phyloP scores from a whole-genome alignment of 805 yeast genomes.

The Candida jianshihensis region DNA sequence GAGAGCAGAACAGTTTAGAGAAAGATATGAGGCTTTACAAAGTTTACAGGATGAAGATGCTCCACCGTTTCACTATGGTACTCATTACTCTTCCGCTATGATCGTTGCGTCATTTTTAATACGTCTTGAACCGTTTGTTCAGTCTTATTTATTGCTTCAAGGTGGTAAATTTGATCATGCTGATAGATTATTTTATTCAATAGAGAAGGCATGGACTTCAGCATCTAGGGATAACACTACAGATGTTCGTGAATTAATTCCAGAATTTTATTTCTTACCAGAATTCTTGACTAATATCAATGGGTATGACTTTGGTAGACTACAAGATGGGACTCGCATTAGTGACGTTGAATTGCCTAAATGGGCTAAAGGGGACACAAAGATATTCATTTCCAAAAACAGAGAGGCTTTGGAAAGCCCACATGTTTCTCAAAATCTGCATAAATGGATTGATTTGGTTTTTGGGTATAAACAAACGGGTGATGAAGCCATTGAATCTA shows the following conservation, averaged over 20 bases:
- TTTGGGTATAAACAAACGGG: conserved; percentile 83
- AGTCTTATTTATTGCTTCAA: conserved; percentile 69
- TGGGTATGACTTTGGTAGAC: conserved; percentile 59
- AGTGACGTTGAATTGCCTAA: conserved; percentile 67
- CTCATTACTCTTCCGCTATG: conserved; percentile 93
- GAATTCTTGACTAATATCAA: conserved; percentile 68
- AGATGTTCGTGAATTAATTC: conserved; percentile 81
- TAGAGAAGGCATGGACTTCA: conserved; percentile 75
- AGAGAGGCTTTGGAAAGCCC: conserved; percentile 81
- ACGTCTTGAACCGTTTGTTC: conserved; percentile 73
- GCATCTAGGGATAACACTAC: conserved; percentile 76
- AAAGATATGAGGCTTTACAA: conserved; percentile 63
- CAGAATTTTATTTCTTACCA: conserved; percentile 79
- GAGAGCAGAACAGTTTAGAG: conserved; percentile 58
- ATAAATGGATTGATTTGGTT: conserved; percentile 79
- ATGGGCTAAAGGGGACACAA: conserved; percentile 80
- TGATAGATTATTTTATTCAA: conserved; percentile 69
- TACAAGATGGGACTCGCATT: conserved; percentile 53
- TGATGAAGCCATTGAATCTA: conserved; percentile 50
- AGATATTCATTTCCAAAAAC: conserved; percentile 64
- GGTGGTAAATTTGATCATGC: conserved; percentile 90
- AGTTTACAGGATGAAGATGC: conserved; percentile 51
- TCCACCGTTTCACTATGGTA: conserved; percentile 87
- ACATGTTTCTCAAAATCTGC: conserved; percentile 68
- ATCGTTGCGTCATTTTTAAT: conserved; percentile 78